Evolutionary conservation across 208 protist species (phyloP), one percentile per base, ranked within the genome.

Genomic region (Leishmania turanica): DNA sequence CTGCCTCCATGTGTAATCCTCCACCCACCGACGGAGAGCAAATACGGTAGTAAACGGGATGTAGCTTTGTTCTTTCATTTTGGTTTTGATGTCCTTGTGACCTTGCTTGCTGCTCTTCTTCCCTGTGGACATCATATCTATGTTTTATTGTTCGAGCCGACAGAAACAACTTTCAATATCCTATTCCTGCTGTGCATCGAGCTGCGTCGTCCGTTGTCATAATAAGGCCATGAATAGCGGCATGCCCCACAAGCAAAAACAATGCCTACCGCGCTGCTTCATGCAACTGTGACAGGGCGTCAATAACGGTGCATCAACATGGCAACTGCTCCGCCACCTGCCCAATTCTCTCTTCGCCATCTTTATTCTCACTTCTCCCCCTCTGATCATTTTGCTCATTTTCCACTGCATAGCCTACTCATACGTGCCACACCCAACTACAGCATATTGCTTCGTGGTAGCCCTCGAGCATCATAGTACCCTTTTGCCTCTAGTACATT

Each of bases 401-500:
- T 76, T n/a, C n/a, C 11, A 40, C 54, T n/a, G 15, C 42, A 54
- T 21, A 45, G 27, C 58, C 31, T 40, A 45, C 31, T 70, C 37
- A 34, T 71, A 42, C n/a, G 5, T 72, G 7, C 42, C 4, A 11
- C 60, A 45, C 19, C n/a, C 13, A 54, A 75, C 37, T 65, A 27
- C 17, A 37, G 47, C 51, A 80, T 53, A 73, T 53, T 49, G 45
- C 42, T 17, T 62, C 31, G 8, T 19, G 31, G 34, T 45, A 62
- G 71, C 71, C 31, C n/a, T 45, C 34, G 45, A 60, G 40, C 34
- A 76, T 27, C 56, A 47, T 62, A 77, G 75, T 62, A 76, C 40
- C 34, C n/a, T n/a, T 66, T n/a, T 47, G 69, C 58, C 75, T 19
- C 34, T 78, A 77, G 54, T 75, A 53, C 73, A 77, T 9, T 54